Conservation (phyloP, 305 asterid species). For the Ilex paraguariensis region DNA sequence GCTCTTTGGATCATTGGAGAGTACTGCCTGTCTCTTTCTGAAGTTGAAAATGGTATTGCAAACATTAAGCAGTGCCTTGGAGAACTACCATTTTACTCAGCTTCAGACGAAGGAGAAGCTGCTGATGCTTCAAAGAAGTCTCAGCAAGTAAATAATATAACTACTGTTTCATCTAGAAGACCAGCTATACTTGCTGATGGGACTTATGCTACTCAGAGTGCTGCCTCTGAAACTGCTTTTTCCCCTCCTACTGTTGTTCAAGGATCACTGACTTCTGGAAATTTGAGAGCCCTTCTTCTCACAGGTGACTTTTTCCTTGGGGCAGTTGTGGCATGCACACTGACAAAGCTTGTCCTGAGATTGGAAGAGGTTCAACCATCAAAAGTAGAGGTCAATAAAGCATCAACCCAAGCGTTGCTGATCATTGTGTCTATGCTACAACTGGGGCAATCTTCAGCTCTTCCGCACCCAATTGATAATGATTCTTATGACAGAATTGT, state of each 20-base stretch:
- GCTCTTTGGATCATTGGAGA: slow-evolving; percentile 79
- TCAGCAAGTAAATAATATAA: slow-evolving; percentile 59
- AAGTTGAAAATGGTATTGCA: slow-evolving; percentile 69
- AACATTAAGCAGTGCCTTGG: slow-evolving; percentile 71
- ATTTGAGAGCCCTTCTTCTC: slow-evolving; percentile 87
- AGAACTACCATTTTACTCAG: slow-evolving; percentile 81
- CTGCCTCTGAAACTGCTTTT: slow-evolving; percentile 56
- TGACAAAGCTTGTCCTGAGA: slow-evolving; percentile 70
- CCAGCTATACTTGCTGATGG: slow-evolving; percentile 98
- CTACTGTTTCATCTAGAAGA: slow-evolving; percentile 81
- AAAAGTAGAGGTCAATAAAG: slow-evolving; percentile 73
- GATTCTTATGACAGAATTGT: slow-evolving; percentile 82
- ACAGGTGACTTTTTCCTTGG: slow-evolving; percentile 93
- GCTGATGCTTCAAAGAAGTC: slow-evolving; percentile 56
- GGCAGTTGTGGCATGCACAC: slow-evolving; percentile 76
- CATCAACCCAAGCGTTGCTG: slow-evolving; percentile 49
- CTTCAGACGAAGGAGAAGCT: slow-evolving; percentile 70
- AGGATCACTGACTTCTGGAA: slow-evolving; percentile 57
- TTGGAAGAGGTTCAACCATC: slow-evolving; percentile 83
- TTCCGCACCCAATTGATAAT: slow-evolving; percentile 86
- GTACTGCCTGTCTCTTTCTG: slow-evolving; percentile 85
- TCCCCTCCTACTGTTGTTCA: slow-evolving; percentile 72
- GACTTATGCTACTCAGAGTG: slow-evolving; percentile 96
- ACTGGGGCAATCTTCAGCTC: slow-evolving; percentile 80
- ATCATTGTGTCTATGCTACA: slow-evolving; percentile 79